Conservation (phyloP, 1,284 basidiomycete species). For the Tilletiopsis washingtonensis region DNA sequence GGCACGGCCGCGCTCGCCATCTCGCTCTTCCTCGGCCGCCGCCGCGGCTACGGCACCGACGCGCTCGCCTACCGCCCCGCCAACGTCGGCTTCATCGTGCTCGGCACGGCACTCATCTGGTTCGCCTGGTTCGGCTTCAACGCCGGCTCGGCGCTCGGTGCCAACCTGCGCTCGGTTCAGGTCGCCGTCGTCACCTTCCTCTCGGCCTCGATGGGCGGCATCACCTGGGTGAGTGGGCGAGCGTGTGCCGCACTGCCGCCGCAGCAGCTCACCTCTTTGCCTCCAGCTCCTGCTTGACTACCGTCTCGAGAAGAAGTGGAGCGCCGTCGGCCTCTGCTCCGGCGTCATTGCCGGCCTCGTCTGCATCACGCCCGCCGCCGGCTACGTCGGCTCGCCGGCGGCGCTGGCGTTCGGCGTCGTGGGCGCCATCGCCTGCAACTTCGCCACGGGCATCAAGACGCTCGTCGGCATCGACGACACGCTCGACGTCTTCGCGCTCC, state of each 20-base stretch:
- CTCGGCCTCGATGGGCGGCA: constrained; percentile 62
- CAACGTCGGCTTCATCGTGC: constrained; percentile 78
- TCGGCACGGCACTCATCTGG: constrained; percentile 84
- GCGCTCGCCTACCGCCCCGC: constrained; percentile 82
- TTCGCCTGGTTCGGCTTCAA: constrained; percentile 95
- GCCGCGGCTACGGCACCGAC: constrained; percentile 81
- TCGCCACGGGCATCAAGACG: constrained; percentile 84
- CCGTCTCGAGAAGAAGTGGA: constrained; percentile 75
- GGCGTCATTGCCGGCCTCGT: constrained; percentile 50
- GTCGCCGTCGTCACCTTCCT: constrained; percentile 80
- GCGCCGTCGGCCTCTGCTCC: constrained; percentile 37
- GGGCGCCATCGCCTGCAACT: constrained; percentile 62
- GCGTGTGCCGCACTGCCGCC: too few species aligned
- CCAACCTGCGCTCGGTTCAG: constrained; percentile 77
- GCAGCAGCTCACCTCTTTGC: too few species aligned
- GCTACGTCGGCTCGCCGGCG: constrained; percentile 58
- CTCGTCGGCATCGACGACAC: constrained; percentile 48
- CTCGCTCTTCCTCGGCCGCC: constrained; percentile 80
- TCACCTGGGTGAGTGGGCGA: constrained; percentile 90
- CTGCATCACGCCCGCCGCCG: constrained; percentile 48
- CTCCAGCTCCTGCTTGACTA: constrained; percentile 79
- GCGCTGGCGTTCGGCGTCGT: constrained; percentile 64
- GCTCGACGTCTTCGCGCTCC: constrained; percentile 71
- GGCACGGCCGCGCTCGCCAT: constrained; percentile 79
- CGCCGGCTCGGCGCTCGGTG: constrained; percentile 77